Evolutionary conservation across 75 land plant species (phyloP).

Genomic region (Selaginella moellendorffii): DNA sequence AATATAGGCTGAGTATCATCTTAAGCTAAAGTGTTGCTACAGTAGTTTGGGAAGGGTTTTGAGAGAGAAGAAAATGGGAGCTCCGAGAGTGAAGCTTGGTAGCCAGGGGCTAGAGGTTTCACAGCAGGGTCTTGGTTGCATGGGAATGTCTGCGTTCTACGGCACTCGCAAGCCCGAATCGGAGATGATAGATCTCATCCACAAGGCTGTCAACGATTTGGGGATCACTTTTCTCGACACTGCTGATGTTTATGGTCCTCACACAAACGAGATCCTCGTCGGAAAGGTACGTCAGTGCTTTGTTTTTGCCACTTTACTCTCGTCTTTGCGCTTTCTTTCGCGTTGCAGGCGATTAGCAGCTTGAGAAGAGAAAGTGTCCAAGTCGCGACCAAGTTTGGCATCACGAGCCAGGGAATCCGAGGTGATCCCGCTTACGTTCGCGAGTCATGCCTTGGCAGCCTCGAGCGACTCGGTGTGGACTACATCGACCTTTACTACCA

Average conservation of each 20-base stretch:
- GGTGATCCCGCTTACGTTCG: too few relatives aligned
- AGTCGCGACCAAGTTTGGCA: constrained; percentile 48
- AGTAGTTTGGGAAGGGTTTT: too few relatives aligned
- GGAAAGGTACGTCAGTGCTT: constrained; percentile 30
- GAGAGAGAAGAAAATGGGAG: too few relatives aligned
- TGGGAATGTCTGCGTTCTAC: constrained; percentile 51
- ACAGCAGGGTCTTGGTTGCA: constrained; percentile 44
- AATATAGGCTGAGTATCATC: too few relatives aligned
- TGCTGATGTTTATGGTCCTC: constrained; percentile 49
- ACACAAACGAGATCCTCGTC: constrained; percentile 43
- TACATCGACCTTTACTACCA: constrained; percentile 54
- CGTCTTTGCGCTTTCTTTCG: neutral
- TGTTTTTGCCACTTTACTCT: neutral
- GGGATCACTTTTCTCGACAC: constrained; percentile 55
- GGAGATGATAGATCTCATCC: constrained; percentile 47
- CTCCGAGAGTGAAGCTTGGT: constrained; percentile 37
- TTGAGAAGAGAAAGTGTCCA: constrained; percentile 41
- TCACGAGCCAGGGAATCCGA: constrained; percentile 14
- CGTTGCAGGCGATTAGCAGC: constrained; percentile 28
- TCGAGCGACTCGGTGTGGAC: constrained; percentile 46
- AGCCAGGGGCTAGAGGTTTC: constrained; percentile 47
- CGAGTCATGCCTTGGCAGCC: too few relatives aligned
- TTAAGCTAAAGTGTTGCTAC: too few relatives aligned
- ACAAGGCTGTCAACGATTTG: constrained; percentile 26
- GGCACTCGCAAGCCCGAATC: constrained; percentile 43